A percentile compares a stretch with the other conserved stretches of the same genome.
These are phyloP conservation scores for Hordeum marinum DNA, from an alignment of 176 grass and related monocot genomes.

Conservation along the genomic window DNA sequence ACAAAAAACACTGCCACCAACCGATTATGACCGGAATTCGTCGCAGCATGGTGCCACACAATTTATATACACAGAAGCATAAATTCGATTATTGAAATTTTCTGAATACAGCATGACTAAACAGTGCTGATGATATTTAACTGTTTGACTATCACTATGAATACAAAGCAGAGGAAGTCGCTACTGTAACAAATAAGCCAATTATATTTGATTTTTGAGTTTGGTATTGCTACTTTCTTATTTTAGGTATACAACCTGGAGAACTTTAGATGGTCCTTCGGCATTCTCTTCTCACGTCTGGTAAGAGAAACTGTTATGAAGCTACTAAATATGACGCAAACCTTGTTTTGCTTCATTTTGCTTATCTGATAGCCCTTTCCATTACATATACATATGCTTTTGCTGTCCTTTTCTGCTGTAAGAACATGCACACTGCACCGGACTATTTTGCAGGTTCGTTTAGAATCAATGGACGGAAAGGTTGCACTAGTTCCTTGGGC, in stretches of 20 bases:
- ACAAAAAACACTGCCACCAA: neutral
- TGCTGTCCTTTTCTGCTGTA: constrained; percentile 14
- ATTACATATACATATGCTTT: neutral
- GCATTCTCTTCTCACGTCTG: constrained; percentile 98
- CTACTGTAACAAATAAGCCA: neutral
- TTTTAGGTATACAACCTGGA: constrained; percentile 92
- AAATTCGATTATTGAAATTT: neutral
- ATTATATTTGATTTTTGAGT: constrained; percentile 1
- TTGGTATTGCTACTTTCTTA: constrained; percentile 4
- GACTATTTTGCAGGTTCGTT: constrained; percentile 65
- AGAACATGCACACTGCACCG: neutral
- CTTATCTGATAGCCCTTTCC: neutral
- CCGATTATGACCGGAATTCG: neutral
- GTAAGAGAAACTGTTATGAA: constrained; percentile 36
- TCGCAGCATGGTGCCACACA: neutral
- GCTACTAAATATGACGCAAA: constrained; percentile 14
- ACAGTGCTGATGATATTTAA: neutral
- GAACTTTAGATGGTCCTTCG: constrained; percentile 90
- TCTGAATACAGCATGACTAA: neutral
- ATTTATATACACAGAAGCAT: neutral
- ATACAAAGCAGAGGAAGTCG: neutral
- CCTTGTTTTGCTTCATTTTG: neutral
- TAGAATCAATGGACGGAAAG: constrained; percentile 91
- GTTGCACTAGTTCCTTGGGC: constrained; percentile 98
- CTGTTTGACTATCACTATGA: neutral